phyloP scores from a whole-genome alignment of 768 basidiomycete genomes.

The Pisolithus tinctorius region DNA sequence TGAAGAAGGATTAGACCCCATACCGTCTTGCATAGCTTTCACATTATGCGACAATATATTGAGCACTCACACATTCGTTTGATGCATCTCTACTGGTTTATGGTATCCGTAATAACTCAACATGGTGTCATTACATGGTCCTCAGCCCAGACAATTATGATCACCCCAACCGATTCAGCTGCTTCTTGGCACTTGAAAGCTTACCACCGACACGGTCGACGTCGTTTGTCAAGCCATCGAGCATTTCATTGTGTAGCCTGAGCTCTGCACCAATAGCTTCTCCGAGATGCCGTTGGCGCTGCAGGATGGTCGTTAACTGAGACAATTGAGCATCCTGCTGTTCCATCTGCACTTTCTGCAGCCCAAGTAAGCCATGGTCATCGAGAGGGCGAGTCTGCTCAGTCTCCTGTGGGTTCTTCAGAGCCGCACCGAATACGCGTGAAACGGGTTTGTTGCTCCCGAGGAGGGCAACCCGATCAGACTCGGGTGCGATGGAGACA shows the following conservation, averaged over 20 bases:
- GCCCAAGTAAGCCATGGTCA: slow-evolving; percentile 66
- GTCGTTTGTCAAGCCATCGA: slow-evolving; percentile 71
- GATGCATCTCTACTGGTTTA: slow-evolving; percentile 5
- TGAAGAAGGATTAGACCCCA: slow-evolving; percentile 25
- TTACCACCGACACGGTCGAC: slow-evolving; percentile 77
- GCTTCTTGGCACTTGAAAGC: slow-evolving; percentile 71
- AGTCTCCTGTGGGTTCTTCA: slow-evolving; percentile 64
- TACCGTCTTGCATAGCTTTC: slow-evolving; percentile 23
- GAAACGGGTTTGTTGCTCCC: slow-evolving; percentile 47
- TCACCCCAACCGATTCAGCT: slow-evolving; percentile 72
- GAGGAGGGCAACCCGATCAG: slow-evolving; percentile 62
- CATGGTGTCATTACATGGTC: slow-evolving; percentile 1
- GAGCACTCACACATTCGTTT: slow-evolving; percentile 12
- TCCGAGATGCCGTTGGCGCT: slow-evolving; percentile 81
- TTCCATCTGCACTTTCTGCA: slow-evolving; percentile 77
- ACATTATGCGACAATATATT: slow-evolving; percentile 13
- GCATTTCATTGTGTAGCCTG: slow-evolving; percentile 72
- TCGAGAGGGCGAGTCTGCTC: slow-evolving; percentile 84
- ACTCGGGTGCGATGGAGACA: slow-evolving; percentile 35
- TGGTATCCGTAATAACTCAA: slow-evolving; percentile 19
- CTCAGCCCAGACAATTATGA: slow-evolving; percentile 2
- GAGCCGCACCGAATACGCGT: slow-evolving; percentile 71
- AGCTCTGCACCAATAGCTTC: slow-evolving; percentile 83
- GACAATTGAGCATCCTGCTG: slow-evolving; percentile 81
- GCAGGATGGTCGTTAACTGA: slow-evolving; percentile 73